Percentiles rank a stretch among this genome's conserved stretches.
Conservation (phyloP, 2,329 filamentous ascomycete genomes). For the Alternaria metachromatica region DNA sequence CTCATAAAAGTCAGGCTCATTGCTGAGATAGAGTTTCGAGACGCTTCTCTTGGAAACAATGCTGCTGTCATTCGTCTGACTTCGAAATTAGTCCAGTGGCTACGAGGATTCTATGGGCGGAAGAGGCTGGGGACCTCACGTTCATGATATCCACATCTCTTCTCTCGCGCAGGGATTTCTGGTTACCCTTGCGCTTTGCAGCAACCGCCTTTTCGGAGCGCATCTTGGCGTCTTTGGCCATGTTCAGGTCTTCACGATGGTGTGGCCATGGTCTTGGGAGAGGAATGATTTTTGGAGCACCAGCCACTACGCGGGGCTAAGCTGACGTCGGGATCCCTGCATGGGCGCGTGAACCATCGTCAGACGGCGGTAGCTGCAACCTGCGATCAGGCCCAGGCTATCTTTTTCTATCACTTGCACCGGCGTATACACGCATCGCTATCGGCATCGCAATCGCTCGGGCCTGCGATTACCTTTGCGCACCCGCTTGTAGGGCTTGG, state of each 20-base stretch:
- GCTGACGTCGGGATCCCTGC: slow-evolving; percentile 24
- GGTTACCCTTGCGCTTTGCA: slow-evolving; percentile 18
- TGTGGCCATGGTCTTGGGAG: slow-evolving; percentile 6
- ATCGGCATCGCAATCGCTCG: slow-evolving; percentile 3
- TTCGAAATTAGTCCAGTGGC: slow-evolving; percentile 48
- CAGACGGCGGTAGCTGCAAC: slow-evolving; percentile 16
- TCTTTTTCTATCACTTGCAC: background rate
- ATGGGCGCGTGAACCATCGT: slow-evolving; percentile 16
- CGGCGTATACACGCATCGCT: slow-evolving; percentile 18
- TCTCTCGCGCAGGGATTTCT: slow-evolving; percentile 34
- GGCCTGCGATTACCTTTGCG: slow-evolving; percentile 5
- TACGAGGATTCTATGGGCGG: background rate
- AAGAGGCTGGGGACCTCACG: slow-evolving; percentile 48
- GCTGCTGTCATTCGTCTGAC: slow-evolving; percentile 81
- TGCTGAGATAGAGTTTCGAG: slow-evolving; percentile 81
- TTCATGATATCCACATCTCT: slow-evolving; percentile 64
- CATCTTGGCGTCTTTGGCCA: slow-evolving; percentile 19
- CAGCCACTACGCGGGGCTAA: slow-evolving; percentile 32
- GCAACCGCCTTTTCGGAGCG: slow-evolving; percentile 15
- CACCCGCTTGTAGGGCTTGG: slow-evolving; percentile 17
- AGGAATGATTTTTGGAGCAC: slow-evolving; percentile 26
- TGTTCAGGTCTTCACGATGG: slow-evolving; percentile 5
- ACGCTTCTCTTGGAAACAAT: slow-evolving; percentile 93
- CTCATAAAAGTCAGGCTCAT: slow-evolving; percentile 82
- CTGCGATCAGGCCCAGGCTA: slow-evolving; percentile 2